phyloP scores from a whole-genome alignment of 495 filamentous ascomycete species.

The Terfezia boudieri region DNA sequence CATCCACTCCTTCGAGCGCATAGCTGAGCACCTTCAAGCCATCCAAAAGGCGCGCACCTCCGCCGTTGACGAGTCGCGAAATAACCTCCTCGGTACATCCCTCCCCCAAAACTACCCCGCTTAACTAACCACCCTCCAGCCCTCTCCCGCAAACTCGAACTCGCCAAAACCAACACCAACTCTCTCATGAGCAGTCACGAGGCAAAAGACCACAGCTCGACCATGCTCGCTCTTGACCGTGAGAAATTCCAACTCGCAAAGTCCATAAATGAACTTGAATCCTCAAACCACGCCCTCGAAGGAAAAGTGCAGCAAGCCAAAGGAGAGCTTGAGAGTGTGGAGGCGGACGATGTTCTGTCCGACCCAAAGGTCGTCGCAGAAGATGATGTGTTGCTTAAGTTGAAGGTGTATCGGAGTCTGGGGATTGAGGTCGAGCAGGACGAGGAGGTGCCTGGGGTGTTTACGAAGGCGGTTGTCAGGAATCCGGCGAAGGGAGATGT shows the following conservation, averaged over 20 bases:
- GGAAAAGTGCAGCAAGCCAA: slow-evolving; percentile 57
- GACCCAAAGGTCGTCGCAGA: slow-evolving; percentile 38
- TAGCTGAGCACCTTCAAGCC: slow-evolving; percentile 57
- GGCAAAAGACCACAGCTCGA: slow-evolving; percentile 10
- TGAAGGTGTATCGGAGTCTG: slow-evolving; percentile 77
- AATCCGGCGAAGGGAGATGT: slow-evolving; percentile 78
- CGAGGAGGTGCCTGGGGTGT: slow-evolving; percentile 39
- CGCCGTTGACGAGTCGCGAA: slow-evolving; percentile 36
- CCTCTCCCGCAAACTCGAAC: slow-evolving; percentile 45
- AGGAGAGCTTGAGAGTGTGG: slow-evolving; percentile 54
- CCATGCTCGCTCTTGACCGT: slow-evolving; percentile 18
- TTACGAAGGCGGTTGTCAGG: slow-evolving; percentile 62
- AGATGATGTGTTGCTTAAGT: slow-evolving; percentile 35
- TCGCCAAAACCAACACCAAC: slow-evolving; percentile 7
- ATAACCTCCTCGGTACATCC: slow-evolving; percentile 4
- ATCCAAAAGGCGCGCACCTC: slow-evolving; percentile 58
- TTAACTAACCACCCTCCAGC: slow-evolving; percentile 20
- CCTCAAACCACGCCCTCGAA: slow-evolving; percentile 71
- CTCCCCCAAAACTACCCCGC: background rate
- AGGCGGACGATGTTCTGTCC: slow-evolving; percentile 38
- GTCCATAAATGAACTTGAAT: slow-evolving; percentile 64
- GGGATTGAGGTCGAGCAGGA: slow-evolving; percentile 79
- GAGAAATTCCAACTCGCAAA: slow-evolving; percentile 89
- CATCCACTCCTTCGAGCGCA: slow-evolving; percentile 63
- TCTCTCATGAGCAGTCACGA: slow-evolving; percentile 38